These are phyloP conservation scores for Cymbomonas tetramitiformis DNA, from an alignment of 139 green algal species.

Conservation along the genomic window DNA sequence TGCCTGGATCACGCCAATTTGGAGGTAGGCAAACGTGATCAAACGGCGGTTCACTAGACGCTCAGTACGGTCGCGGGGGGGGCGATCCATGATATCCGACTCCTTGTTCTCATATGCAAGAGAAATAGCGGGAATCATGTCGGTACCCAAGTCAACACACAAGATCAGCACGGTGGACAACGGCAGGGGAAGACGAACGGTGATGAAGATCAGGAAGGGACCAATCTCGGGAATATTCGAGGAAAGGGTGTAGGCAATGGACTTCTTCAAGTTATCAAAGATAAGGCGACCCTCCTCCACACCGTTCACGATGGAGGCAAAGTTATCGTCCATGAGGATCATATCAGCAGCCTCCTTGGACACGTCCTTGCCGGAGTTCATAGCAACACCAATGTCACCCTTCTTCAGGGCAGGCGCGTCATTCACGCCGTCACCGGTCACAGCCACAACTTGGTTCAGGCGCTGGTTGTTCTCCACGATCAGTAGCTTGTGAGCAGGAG, in stretches of 20 bases:
- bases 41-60: constrained; percentile 45
- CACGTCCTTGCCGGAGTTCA: constrained; percentile 47
- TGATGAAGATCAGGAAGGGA: constrained; percentile 52
- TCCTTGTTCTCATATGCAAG: constrained; percentile 66
- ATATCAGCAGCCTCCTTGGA: constrained; percentile 67
- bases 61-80: constrained; percentile 43
- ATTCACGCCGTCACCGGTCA: constrained; percentile 48
- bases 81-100: constrained; percentile 57
- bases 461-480: constrained; percentile 37
- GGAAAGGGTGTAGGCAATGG: constrained; percentile 61
- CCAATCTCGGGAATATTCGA: constrained; percentile 59
- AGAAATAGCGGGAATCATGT: constrained; percentile 66
- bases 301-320: constrained; percentile 64
- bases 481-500: constrained; percentile 49
- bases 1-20: constrained; percentile 59
- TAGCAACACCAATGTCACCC: constrained; percentile 59
- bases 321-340: constrained; percentile 74
- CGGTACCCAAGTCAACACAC: constrained; percentile 55
- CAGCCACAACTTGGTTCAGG: constrained; percentile 17
- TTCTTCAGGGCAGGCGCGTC: constrained; percentile 67
- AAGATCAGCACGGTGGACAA: constrained; percentile 61
- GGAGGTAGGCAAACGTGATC: constrained; percentile 59
- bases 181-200: constrained; percentile 40
- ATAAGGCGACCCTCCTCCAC: constrained; percentile 65
- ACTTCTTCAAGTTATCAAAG: constrained; percentile 78